These are phyloP conservation scores for Reutealis trisperma DNA, from an alignment of 345 rosid genomes.

Conservation along the genomic window DNA sequence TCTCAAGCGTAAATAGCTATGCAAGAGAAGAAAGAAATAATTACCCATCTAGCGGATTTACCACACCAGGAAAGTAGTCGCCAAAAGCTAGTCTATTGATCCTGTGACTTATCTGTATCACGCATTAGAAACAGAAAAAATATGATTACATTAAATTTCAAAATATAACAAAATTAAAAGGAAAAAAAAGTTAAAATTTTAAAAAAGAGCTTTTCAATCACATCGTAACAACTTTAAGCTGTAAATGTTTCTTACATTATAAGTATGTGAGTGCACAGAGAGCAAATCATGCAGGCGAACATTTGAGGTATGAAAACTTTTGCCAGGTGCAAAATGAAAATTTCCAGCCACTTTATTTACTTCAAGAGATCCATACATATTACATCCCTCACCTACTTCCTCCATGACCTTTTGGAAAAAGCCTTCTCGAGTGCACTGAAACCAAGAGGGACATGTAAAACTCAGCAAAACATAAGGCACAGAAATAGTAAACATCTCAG, in stretches of 20 bases:
- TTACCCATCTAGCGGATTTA: conserved; percentile 95
- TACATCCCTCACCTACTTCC: conserved; percentile 99
- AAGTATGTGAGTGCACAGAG: conserved; percentile 68
- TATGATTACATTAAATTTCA: background rate
- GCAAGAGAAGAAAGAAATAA: conserved; percentile 19
- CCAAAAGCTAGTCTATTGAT: conserved; percentile 86
- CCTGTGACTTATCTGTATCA: conserved; percentile 78
- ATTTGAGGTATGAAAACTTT: conserved; percentile 82
- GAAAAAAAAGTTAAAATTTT: background rate
- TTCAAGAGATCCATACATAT: conserved; percentile 84
- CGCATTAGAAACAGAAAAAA: background rate
- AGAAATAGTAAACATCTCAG: background rate
- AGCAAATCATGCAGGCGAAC: conserved; percentile 71
- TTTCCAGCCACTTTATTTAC: conserved; percentile 96
- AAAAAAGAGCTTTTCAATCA: background rate
- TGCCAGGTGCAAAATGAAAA: conserved; percentile 97
- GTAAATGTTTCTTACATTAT: conserved; percentile 59
- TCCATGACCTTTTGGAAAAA: conserved; percentile 84
- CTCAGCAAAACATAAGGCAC: background rate
- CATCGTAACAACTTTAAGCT: background rate
- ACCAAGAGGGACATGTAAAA: conserved; percentile 5
- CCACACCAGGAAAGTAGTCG: conserved; percentile 90
- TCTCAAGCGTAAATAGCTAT: background rate
- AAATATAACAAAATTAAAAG: background rate
- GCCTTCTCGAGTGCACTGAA: conserved; percentile 96